Evolutionary conservation across 2,329 filamentous ascomycete species (phyloP).

Genomic region (Colletotrichum caudatum): DNA sequence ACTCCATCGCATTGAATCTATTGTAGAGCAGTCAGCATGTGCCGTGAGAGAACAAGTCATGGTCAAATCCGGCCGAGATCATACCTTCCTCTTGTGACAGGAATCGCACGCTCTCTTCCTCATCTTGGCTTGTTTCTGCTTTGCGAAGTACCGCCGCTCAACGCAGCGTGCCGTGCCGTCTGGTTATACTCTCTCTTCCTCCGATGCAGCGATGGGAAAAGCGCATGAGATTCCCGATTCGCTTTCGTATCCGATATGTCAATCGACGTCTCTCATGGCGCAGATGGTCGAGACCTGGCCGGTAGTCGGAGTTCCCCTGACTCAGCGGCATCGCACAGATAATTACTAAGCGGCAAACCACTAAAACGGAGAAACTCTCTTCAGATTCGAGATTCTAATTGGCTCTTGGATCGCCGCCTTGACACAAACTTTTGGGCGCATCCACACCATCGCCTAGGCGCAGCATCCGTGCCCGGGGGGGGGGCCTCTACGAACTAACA

Average conservation of each 20-base stretch:
- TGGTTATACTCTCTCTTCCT: background rate
- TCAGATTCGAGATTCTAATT: background rate
- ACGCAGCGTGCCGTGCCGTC: conserved; percentile 22
- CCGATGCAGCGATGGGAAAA: background rate
- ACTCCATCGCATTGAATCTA: conserved; percentile 64
- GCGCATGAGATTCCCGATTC: background rate
- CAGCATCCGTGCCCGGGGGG: conserved; percentile 14
- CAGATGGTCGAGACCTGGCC: conserved; percentile 15
- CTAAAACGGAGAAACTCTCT: background rate
- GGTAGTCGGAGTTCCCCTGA: conserved; percentile 28
- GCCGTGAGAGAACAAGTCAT: conserved; percentile 5
- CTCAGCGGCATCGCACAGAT: background rate
- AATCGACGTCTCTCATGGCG: background rate
- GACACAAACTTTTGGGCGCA: conserved; percentile 16
- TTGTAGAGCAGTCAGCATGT: conserved; percentile 22
- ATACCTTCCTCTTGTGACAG: conserved; percentile 62
- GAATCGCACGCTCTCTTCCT: conserved; percentile 59
- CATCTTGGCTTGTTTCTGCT: conserved; percentile 41
- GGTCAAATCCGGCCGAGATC: conserved; percentile 11
- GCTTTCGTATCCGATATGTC: conserved; percentile 2
- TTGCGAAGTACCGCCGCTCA: conserved; percentile 20
- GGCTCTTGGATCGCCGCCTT: conserved; percentile 1
- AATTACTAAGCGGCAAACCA: background rate
- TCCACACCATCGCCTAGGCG: conserved; percentile 6
- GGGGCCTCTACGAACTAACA: conserved; percentile 24